A percentile compares a stretch with the other conserved stretches of the same genome.
These are phyloP conservation scores for Vigna hirtella DNA, from an alignment of 306 rosid species.

Conservation along the genomic window DNA sequence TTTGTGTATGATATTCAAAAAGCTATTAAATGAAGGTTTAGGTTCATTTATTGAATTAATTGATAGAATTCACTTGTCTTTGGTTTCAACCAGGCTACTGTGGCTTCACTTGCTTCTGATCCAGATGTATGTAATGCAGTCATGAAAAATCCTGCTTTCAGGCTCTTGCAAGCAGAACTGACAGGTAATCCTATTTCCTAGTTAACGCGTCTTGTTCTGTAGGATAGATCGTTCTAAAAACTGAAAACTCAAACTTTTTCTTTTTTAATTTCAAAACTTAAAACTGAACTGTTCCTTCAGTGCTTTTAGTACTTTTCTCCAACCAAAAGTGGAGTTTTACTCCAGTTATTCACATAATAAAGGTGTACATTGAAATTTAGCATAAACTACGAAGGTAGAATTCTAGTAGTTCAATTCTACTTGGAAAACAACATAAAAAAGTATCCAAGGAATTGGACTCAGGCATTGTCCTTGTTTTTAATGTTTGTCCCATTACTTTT, in stretches of 20 bases:
- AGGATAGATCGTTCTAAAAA: background rate
- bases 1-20: background rate
- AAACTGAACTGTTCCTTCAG: background rate
- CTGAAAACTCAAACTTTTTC: background rate
- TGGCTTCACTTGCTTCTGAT: slow-evolving; percentile 78
- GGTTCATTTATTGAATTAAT: slow-evolving; percentile 16
- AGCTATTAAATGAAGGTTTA: background rate
- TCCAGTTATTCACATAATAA: too few relatives aligned
- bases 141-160: slow-evolving; percentile 61
- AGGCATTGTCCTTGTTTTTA: too few relatives aligned
- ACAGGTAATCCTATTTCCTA: slow-evolving; percentile 40
- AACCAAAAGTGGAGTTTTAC: too few relatives aligned
- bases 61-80: background rate
- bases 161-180: slow-evolving; percentile 56
- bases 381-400: too few relatives aligned
- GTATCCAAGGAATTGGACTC: too few relatives aligned
- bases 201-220: background rate
- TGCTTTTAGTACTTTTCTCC: too few relatives aligned
- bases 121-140: slow-evolving; percentile 72
- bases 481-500: too few relatives aligned
- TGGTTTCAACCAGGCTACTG: slow-evolving; percentile 65
- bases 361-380: too few relatives aligned
- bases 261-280: background rate
- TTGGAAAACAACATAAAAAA: too few relatives aligned
- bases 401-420: too few relatives aligned